Base-by-base conservation (phyloP, 345 rosid genomes). In the Corchorus capsularis region DNA sequence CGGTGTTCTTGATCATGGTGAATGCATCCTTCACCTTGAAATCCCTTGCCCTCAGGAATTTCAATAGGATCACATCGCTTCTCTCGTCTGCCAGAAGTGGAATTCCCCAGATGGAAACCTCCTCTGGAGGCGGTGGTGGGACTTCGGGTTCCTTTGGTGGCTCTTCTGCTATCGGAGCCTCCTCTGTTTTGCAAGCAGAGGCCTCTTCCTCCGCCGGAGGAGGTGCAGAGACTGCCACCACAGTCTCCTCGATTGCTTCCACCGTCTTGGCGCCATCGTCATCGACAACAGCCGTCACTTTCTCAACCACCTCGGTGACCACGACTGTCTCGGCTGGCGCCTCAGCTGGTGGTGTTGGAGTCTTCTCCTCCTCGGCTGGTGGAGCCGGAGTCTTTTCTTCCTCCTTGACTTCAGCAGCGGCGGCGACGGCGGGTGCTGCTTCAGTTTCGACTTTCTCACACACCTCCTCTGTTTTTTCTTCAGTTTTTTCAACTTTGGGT, bases 191-290 rank as follows among this genome's bases (percentile, higher is more conserved):
- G 17, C 57, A 69, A 50, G 84, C 39, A 19, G 89, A 50, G 2
- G 86, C 37, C 69, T 39, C 53, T 17, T 16, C 78, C 61, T 64
- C 72, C 0, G 53, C 54, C 6, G 71, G 49, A 8, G 74, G 80
- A 0, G 81, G 78, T 41, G 84, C 76, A 14, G 86, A 70, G 43
- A 88, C 89, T 4, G 92, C 78, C 6, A 92, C 90, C 6, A 94
- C 87, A 0, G 97, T 86, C 81, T 94, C 98, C 75, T 92, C 91
- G 45, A 94, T 91, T 34, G 93, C 97, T 81, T 94, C 98, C 1
- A 92, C 97, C 0, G 92, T 90, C 80, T 90, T 92, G 80, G 96
- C 83, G 53, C 94, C 96, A 16, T 94, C 97, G 46, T 90, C 97
- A 1, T 91, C 97, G 8, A 85, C 87, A 12, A 85, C 87, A 12